Base-by-base conservation (phyloP, 2,329 filamentous ascomycete species). In the Nothophoma quercina region DNA sequence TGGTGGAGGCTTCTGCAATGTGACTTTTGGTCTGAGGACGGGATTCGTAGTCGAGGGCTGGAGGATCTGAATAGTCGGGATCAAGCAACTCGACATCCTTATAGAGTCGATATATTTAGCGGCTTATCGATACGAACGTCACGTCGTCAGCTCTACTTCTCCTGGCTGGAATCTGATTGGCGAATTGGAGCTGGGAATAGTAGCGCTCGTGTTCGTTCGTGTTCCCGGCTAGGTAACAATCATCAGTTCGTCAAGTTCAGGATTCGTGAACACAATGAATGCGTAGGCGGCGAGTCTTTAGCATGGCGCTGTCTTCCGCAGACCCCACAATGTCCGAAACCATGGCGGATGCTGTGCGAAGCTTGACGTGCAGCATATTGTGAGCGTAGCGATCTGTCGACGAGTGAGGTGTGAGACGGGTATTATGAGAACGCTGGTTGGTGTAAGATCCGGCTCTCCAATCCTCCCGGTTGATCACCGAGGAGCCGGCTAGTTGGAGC, bases 401-500 rank as follows among this genome's bases (percentile, higher is more conserved):
- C 41, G 35, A 38, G 32, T 52, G 42, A 36, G 49, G 26, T 53
- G 26, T 28, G 13, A 38, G 36, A 36, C 29, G 43, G 12, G 18
- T 4, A 13, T 38, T 19, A 32, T 16, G 32, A 16, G 16, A n/a
- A n/a, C 30, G 43, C 26, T 47, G 50, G 43, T 53, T 53, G 42
- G 50, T 43, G 42, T 40, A 47, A 19, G 25, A 34, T 2, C 43
- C 50, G 50, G 50, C 36, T 53, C 50, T 53, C 50, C 49, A 47
- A 44, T 23, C 33, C 32, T 47, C 25, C 49, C 50, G 50, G 38
- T 23, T 22, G 38, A 47, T 47, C 30, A n/a, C 50, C 42, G 42
- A 36, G 18, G 33, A 19, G 25, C 36, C 43, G 42, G 42, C 30
- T 36, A 26, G 59, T 52, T 7, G 61, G 63, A 12, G 61, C 59